A percentile compares a stretch with the other conserved stretches of the same genome.
Conservation (phyloP, 805 yeast genomes). For the Metschnikowia rubicola region DNA sequence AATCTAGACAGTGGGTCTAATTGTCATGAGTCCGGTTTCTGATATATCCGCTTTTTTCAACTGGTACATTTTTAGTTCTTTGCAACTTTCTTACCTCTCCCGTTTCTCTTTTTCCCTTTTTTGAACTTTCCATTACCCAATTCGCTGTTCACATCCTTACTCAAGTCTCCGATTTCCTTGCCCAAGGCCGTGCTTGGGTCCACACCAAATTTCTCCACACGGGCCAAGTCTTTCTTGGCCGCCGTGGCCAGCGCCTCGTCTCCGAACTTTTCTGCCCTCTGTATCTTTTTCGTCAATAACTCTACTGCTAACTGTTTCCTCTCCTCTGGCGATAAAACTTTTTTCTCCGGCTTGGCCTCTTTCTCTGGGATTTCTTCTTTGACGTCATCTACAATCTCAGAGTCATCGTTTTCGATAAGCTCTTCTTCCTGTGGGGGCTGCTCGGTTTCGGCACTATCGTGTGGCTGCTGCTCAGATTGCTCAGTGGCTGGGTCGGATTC, state of each 20-base stretch:
- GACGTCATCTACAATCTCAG: background rate
- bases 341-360: conserved; percentile 30
- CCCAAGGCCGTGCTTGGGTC: conserved; percentile 65
- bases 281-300: conserved; percentile 61
- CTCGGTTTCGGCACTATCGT: background rate
- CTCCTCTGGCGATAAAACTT: conserved; percentile 59
- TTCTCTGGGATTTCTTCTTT: conserved; percentile 2
- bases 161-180: conserved; percentile 58
- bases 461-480: background rate
- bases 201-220: conserved; percentile 84
- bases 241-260: conserved; percentile 52
- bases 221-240: conserved; percentile 58
- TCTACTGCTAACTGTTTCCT: conserved; percentile 66
- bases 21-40: too few species aligned
- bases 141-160: conserved; percentile 28
- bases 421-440: background rate
- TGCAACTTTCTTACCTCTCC: conserved; percentile 7
- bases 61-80: too few species aligned
- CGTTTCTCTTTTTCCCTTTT: conserved; percentile 9
- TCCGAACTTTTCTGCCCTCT: conserved; percentile 77
- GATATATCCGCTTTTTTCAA: too few species aligned
- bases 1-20: too few species aligned
- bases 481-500: conserved; percentile 45
- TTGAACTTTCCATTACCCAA: conserved; percentile 10
- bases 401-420: background rate